These are phyloP conservation scores for Cercospora sp. DNA, from an alignment of 2,329 filamentous ascomycete genomes.

Conservation along the genomic window DNA sequence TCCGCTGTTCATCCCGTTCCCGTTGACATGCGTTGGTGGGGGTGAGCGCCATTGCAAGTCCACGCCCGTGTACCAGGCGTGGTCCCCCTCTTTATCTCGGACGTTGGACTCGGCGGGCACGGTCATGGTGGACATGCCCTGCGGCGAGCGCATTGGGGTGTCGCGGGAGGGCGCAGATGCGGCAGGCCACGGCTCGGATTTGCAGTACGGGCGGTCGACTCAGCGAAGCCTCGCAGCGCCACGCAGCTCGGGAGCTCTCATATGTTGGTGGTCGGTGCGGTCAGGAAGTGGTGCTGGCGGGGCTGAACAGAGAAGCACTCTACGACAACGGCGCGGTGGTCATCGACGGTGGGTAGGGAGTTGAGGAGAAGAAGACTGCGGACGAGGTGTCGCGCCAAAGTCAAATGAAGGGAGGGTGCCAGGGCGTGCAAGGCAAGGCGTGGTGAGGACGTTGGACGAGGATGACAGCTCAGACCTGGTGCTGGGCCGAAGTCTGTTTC, in stretches of 20 bases:
- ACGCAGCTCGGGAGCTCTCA: neutral
- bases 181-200: neutral
- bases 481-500: neutral
- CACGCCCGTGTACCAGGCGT: slow-evolving; percentile 23
- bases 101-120: slow-evolving; percentile 19
- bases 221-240: slow-evolving; percentile 1
- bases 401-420: neutral
- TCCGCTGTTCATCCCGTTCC: neutral
- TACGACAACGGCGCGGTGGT: neutral
- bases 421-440: neutral
- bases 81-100: slow-evolving; percentile 16
- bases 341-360: neutral
- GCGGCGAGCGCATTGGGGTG: neutral
- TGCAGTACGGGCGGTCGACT: neutral
- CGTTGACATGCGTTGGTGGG: slow-evolving; percentile 20
- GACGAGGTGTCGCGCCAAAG: neutral
- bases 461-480: neutral
- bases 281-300: neutral
- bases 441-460: neutral
- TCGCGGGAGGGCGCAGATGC: neutral
- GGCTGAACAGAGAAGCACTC: neutral
- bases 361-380: neutral
- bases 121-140: slow-evolving; percentile 23
- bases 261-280: neutral
- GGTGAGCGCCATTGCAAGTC: slow-evolving; percentile 28